These are phyloP conservation scores for Acanthochlamys bracteata DNA, from an alignment of 106 monocot species.

Conservation along the genomic window DNA sequence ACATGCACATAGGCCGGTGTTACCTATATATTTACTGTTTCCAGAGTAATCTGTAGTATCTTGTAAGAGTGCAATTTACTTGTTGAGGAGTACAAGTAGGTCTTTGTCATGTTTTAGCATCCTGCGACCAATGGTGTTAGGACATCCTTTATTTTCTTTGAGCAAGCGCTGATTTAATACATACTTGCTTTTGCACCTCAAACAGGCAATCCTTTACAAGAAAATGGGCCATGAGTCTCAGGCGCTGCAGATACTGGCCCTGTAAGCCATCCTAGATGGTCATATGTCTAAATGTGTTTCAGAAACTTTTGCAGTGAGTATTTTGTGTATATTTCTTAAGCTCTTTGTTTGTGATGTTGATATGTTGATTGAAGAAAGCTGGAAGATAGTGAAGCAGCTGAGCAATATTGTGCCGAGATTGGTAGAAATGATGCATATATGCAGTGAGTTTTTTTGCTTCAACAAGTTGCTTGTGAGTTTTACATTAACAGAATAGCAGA, in stretches of 20 bases:
- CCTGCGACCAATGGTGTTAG: too few relatives aligned
- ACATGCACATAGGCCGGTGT: too few relatives aligned
- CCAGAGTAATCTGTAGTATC: too few relatives aligned
- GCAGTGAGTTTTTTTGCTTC: slow-evolving; percentile 53
- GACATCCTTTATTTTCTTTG: too few relatives aligned
- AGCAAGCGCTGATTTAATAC: too few relatives aligned
- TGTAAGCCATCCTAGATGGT: slow-evolving; percentile 83
- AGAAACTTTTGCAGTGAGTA: too few relatives aligned
- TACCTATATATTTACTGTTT: too few relatives aligned
- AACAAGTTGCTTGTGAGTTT: slow-evolving; percentile 1
- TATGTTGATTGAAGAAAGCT: slow-evolving; percentile 54
- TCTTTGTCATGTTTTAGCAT: too few relatives aligned
- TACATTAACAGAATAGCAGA: too few relatives aligned
- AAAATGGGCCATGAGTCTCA: slow-evolving; percentile 87
- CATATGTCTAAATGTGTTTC: too few relatives aligned
- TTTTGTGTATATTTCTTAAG: background rate
- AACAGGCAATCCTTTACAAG: slow-evolving; percentile 84
- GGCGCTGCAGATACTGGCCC: slow-evolving; percentile 87
- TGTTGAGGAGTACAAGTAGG: too few relatives aligned
- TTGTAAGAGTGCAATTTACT: too few relatives aligned
- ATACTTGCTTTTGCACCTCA: background rate
- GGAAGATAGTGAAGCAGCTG: slow-evolving; percentile 93
- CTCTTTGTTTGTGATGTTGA: background rate
- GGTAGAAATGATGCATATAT: slow-evolving; percentile 93
- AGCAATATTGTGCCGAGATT: slow-evolving; percentile 96